Base-by-base conservation (phyloP, 2,329 filamentous ascomycete species). In the Xylaria digitata region DNA sequence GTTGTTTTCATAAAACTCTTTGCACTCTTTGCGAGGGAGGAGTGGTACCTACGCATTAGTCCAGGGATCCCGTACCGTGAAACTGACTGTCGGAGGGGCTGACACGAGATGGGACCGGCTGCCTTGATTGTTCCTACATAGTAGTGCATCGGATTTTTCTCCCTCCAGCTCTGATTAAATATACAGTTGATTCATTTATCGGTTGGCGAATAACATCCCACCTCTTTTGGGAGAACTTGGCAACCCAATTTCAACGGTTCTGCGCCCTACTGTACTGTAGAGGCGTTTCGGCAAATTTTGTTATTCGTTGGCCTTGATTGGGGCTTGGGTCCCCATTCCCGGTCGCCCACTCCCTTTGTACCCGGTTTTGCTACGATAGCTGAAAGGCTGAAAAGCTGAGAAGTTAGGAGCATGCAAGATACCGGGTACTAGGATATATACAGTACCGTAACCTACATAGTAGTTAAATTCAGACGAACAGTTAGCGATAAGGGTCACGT, bases 331-430 rank as follows among this genome's bases (percentile, higher is more conserved):
- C 40, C 46, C 37, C 19, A 32, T 2, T 49, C 32, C n/a, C n/a
- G n/a, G n/a, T n/a, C n/a, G n/a, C 46, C 37, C 19, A 32, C 1
- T 49, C 32, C 37, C 21, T n/a, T 21, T 17, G 9, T 40, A 45
- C 48, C 7, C 7, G 32, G 7, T 40, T 40, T 37, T 56, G 23
- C 32, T 32, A 34, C 45, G 8, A 37, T 17, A 23, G 26, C 56
- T 34, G 50, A 55, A 56, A 26, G 45, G 52, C 6, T 37, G 34
- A 55, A 65, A 43, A 32, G 32, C 55, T 42, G n/a, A 49, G 43
- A 26, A 43, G 45, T 4, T 26, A n/a, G n/a, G n/a, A n/a, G n/a
- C 48, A 55, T 57, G 34, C 34, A 34, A 34, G 32, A 55, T 57
- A n/a, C 34, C 26, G 26, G 26, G 26, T 26, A 26, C 26, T 26